phyloP scores from a whole-genome alignment of 768 basidiomycete genomes.

The Russula dissimulans region DNA sequence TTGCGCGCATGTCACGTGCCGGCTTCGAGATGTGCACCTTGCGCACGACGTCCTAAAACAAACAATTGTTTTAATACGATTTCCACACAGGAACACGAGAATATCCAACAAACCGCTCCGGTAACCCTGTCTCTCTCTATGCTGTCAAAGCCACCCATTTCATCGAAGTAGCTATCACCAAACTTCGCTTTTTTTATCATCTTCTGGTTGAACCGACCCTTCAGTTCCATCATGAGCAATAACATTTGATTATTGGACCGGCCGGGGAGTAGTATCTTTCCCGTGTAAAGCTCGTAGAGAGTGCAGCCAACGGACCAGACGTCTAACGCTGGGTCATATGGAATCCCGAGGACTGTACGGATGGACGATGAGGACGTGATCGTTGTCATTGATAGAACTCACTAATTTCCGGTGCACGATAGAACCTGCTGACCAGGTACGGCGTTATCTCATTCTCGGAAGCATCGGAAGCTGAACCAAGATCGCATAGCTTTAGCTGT shows the following conservation, averaged over 20 bases:
- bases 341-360: constrained; percentile 76
- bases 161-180: constrained; percentile 89
- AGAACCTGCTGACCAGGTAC: constrained; percentile 94
- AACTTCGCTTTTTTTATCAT: constrained; percentile 94
- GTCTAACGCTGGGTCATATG: constrained; percentile 90
- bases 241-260: constrained; percentile 98
- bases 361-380: constrained; percentile 12
- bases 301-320: constrained; percentile 98
- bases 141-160: constrained; percentile 77
- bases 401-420: constrained; percentile 99
- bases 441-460: constrained; percentile 96
- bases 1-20: constrained; percentile 65
- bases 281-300: constrained; percentile 90
- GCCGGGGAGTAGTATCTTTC: constrained; percentile 96
- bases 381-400: constrained; percentile 24
- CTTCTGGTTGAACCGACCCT: constrained; percentile 86
- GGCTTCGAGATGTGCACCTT: constrained; percentile 82
- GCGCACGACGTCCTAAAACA: constrained; percentile 63
- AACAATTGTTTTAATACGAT: constrained; percentile 9
- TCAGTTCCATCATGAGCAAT: constrained; percentile 94
- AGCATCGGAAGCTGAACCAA: constrained; percentile 94
- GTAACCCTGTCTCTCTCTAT: constrained; percentile 80
- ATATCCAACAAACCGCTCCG: constrained; percentile 53
- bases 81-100: not conserved
- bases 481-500: constrained; percentile 85